Evolutionary conservation across 257 asterid species (phyloP), one percentile per base, ranked within the genome.

Genomic region (Knoxia roxburghii): DNA sequence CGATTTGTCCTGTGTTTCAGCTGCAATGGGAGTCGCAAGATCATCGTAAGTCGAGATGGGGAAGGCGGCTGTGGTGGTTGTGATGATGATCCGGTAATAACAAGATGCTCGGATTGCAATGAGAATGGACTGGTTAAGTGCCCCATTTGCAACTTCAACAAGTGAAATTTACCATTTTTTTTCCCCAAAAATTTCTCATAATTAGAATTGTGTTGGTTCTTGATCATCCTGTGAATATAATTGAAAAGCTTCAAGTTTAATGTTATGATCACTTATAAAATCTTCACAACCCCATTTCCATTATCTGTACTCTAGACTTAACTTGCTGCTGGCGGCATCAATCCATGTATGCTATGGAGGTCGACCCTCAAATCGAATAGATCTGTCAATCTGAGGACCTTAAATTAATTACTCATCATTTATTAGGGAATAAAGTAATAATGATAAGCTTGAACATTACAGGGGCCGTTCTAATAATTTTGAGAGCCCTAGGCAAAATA

Each of bases 101-200:
- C 58, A 11, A 82, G 82, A 72, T 89, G 98, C 45, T 76, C 77
- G 30, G 83, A 78, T n/a, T 91, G 98, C 61, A 91, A 91, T 65
- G 94, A 84, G 49, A 90, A 88, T 82, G 97, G 97, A 58, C 67
- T 88, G 75, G 68, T 90, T 14, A 86, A 80, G 84, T 90, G 97
- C 74, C 73, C 75, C 10, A 32, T 80, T 75, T 90, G 96, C 78
- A 74, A 74, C 71, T 78, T 72, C 67, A 7, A 46, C 64, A 17
- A 52, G 66, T 71, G 52, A 61, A 49, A 18, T 49, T 4, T 1
- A 17, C 21, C 54, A 9, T 49, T 49, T 49, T 14, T n/a, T 14
- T n/a, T 17, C 21, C 21, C 9, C 8, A 9, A 9, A 13, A 4
- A 8, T 27, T 6, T n/a, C 24, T 18, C 14, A 30, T 69, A 9